Percentiles rank a stretch among this genome's conserved stretches.
Conservation (phyloP, 176 grass and related monocot genomes). For the Musa schizocarpa region DNA sequence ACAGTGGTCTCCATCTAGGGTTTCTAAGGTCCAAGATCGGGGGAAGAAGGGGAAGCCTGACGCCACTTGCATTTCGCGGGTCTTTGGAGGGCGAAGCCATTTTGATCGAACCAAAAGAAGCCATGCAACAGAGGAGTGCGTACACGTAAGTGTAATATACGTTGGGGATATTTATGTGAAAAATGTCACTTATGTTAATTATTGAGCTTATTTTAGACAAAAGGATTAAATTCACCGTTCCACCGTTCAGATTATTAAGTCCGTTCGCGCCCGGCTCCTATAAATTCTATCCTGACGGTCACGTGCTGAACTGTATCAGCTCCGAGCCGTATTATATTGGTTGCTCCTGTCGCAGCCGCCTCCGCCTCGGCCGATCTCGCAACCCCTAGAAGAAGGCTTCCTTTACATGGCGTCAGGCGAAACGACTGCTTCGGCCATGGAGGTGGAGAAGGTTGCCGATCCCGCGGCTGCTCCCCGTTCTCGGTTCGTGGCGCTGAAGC, state of each 20-base stretch:
- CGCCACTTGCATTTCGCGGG: too few relatives aligned
- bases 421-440: background rate
- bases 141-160: too few relatives aligned
- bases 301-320: background rate
- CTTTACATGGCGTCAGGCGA: background rate
- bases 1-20: background rate
- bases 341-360: background rate
- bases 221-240: background rate
- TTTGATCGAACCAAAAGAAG: too few relatives aligned
- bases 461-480: background rate
- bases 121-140: too few relatives aligned
- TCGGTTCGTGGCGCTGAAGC: conserved; percentile 46
- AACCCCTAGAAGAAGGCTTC: background rate
- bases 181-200: too few relatives aligned
- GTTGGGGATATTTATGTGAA: too few relatives aligned
- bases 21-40: too few relatives aligned
- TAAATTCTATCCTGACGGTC: background rate
- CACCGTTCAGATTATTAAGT: background rate
- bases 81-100: too few relatives aligned
- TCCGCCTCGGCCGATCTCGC: background rate
- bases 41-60: too few relatives aligned
- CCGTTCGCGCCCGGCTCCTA: background rate
- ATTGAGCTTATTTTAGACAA: too few relatives aligned
- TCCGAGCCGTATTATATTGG: background rate
- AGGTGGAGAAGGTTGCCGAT: background rate